phyloP scores from a whole-genome alignment of 2,329 filamentous ascomycete species.

The Xylariaceae sp. region DNA sequence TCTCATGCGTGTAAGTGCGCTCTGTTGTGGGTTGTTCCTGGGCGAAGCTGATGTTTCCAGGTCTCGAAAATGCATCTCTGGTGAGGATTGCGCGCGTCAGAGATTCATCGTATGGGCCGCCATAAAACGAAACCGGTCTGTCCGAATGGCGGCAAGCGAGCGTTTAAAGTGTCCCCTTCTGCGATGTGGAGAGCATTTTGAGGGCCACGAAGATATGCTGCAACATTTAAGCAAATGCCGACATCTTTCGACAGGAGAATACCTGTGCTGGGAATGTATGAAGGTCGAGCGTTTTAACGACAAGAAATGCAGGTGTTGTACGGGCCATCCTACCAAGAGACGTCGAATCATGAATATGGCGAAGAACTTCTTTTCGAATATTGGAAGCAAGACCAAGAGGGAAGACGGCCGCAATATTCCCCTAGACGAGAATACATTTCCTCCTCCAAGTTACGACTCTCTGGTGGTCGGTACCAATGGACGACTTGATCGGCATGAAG shows the following conservation, averaged over 20 bases:
- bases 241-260: constrained; percentile 46
- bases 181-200: constrained; percentile 45
- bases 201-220: constrained; percentile 50
- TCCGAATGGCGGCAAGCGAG: constrained; percentile 43
- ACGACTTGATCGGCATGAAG: constrained; percentile 18
- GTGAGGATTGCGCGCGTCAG: constrained; percentile 48
- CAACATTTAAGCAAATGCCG: constrained; percentile 46
- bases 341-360: constrained; percentile 49
- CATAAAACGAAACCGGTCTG: constrained; percentile 47
- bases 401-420: constrained; percentile 23
- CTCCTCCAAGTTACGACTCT: constrained; percentile 45
- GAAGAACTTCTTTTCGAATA: constrained; percentile 49
- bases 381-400: constrained; percentile 45
- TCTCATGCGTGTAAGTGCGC: constrained; percentile 28
- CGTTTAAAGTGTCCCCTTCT: constrained; percentile 49
- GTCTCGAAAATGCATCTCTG: constrained; percentile 36
- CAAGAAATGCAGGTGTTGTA: constrained; percentile 44
- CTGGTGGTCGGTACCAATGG: constrained; percentile 26
- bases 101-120: constrained; percentile 55
- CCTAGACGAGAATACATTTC: constrained; percentile 27
- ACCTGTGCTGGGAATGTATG: constrained; percentile 53
- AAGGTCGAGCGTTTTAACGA: constrained; percentile 50
- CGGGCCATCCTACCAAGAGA: constrained; percentile 47
- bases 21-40: constrained; percentile 1
- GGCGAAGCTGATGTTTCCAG: constrained; percentile 29